These are phyloP conservation scores for Podila horticola DNA, from an alignment of 192 early-diverging fungal species.

Conservation along the genomic window DNA sequence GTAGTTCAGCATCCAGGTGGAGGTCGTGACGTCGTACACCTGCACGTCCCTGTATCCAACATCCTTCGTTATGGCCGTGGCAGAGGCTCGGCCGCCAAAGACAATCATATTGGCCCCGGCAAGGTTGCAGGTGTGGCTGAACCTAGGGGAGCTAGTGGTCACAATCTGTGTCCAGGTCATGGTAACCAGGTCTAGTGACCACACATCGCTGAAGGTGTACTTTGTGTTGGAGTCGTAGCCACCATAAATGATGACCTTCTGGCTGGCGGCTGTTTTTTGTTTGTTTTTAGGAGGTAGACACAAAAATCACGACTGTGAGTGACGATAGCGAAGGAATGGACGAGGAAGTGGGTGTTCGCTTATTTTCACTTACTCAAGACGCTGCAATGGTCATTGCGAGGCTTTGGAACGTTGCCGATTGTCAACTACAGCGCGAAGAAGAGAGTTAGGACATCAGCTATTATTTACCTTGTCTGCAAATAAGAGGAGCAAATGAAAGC, in stretches of 20 bases:
- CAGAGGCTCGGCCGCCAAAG: slow-evolving; percentile 12
- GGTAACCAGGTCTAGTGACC: slow-evolving; percentile 40
- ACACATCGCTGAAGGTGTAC: slow-evolving; percentile 18
- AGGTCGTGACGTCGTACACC: slow-evolving; percentile 28
- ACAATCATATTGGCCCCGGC: slow-evolving; percentile 47
- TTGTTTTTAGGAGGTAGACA: not conserved
- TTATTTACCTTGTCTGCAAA: not conserved
- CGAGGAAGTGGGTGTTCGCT: not conserved
- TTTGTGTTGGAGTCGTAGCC: slow-evolving; percentile 23
- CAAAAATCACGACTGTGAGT: not conserved
- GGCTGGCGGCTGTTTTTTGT: slow-evolving; percentile 13
- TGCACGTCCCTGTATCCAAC: slow-evolving; percentile 33
- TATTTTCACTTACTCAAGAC: slow-evolving; percentile 29
- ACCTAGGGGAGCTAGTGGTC: slow-evolving; percentile 5
- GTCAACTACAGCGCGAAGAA: slow-evolving; percentile 13
- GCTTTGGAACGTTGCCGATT: slow-evolving; percentile 10
- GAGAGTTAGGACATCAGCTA: not conserved
- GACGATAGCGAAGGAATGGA: not conserved
- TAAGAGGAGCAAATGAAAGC: not conserved
- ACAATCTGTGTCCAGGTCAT: slow-evolving; percentile 35
- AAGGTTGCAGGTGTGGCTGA: slow-evolving; percentile 39
- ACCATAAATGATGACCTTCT: slow-evolving; percentile 41
- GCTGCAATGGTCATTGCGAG: slow-evolving; percentile 42
- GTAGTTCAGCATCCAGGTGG: slow-evolving; percentile 18
- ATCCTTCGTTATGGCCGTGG: not conserved